phyloP scores from a whole-genome alignment of 495 filamentous ascomycete species.

The Talaromyces thailandensis region DNA sequence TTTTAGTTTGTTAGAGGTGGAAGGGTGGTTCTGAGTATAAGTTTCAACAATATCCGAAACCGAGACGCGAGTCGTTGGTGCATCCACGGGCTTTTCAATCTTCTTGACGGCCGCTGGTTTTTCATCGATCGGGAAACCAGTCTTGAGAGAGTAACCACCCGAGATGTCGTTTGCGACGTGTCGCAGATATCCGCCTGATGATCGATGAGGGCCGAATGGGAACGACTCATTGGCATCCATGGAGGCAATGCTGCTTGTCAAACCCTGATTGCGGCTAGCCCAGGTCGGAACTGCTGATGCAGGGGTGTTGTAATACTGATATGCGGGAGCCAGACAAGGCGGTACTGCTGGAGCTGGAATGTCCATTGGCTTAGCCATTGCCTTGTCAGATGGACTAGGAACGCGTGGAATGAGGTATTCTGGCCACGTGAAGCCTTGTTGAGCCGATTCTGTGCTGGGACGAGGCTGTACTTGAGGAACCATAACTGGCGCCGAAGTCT shows the following conservation, averaged over 20 bases:
- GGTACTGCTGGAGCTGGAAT: neutral
- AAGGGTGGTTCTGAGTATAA: neutral
- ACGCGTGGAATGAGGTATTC: neutral
- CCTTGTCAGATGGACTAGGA: constrained; percentile 23
- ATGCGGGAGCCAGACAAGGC: neutral
- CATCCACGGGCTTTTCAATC: neutral
- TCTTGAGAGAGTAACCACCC: neutral
- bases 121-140: neutral
- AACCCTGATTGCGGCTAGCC: neutral
- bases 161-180: neutral
- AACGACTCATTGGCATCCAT: constrained; percentile 1
- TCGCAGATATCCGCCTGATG: constrained; percentile 3
- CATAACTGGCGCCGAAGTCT: neutral
- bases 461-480: neutral
- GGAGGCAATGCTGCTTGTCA: neutral
- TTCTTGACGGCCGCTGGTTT: neutral
- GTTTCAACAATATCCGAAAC: constrained; percentile 11
- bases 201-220: constrained; percentile 1
- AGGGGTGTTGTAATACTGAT: neutral
- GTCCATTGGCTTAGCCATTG: constrained; percentile 14
- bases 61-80: constrained; percentile 7
- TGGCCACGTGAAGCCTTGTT: neutral
- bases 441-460: neutral
- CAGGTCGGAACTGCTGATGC: neutral
- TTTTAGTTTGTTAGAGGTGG: constrained; percentile 15